Evolutionary conservation across 768 basidiomycete species (phyloP).

Genomic region (Leccinum uliginosum): DNA sequence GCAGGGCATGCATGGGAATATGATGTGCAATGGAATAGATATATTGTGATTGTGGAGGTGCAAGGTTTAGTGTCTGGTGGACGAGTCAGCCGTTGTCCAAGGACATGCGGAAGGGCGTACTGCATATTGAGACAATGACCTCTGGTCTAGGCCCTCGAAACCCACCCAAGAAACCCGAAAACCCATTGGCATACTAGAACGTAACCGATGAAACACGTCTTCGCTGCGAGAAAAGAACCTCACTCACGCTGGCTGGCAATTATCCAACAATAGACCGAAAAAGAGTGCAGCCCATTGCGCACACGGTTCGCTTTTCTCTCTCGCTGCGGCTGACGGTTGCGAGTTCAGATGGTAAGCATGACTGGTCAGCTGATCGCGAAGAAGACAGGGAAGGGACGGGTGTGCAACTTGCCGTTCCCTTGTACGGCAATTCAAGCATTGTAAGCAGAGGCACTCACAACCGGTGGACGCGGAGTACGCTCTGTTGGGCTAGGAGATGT

Average conservation of each 20-base stretch:
- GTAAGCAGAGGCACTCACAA: conserved; percentile 26
- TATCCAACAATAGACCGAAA: conserved; percentile 19
- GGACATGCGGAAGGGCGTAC: conserved; percentile 4
- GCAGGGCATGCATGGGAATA: conserved; percentile 21
- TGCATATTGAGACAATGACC: conserved; percentile 4
- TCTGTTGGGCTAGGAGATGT: conserved; percentile 4
- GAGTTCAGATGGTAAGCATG: conserved; percentile 22
- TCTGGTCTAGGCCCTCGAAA: conserved; percentile 21
- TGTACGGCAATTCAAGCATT: conserved; percentile 9
- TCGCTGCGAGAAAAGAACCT: neutral
- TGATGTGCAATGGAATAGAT: conserved; percentile 19
- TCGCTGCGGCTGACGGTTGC: conserved; percentile 20
- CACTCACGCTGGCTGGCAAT: conserved; percentile 26
- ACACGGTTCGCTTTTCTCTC: conserved; percentile 3
- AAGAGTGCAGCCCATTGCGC: conserved; percentile 5
- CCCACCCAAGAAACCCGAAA: conserved; percentile 20
- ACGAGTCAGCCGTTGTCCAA: conserved; percentile 2
- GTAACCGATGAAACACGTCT: neutral
- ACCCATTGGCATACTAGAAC: conserved; percentile 23
- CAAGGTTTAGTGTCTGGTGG: conserved; percentile 2
- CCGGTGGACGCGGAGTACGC: conserved; percentile 12
- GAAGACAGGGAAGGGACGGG: conserved; percentile 9
- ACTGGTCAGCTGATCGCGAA: conserved; percentile 6
- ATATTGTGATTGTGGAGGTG: conserved; percentile 6
- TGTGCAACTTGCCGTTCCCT: conserved; percentile 9